Percentiles rank a stretch among this genome's conserved stretches.
Conservation (phyloP, 163 green algal genomes). For the Coccomyxa subellipsoidea region DNA sequence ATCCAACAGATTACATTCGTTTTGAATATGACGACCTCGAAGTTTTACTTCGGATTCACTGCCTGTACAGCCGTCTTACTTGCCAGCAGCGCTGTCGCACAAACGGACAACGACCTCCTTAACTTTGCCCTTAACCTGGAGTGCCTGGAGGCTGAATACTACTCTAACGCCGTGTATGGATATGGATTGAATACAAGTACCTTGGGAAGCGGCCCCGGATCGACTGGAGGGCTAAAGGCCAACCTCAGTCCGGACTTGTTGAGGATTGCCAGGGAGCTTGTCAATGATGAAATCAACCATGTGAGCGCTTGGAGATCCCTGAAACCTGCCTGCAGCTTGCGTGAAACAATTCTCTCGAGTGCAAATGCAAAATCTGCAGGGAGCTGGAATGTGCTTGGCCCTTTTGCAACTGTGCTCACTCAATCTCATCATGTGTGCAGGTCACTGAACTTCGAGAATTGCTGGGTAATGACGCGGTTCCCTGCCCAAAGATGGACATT, state of each 20-base stretch:
- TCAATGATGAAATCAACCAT: constrained; percentile 46
- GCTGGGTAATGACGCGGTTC: constrained; percentile 34
- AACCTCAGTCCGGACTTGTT: constrained; percentile 4
- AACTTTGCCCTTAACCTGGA: constrained; percentile 55
- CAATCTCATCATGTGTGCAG: too few relatives aligned
- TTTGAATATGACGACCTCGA: too few relatives aligned
- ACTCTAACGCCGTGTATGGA: neutral
- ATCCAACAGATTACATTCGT: too few relatives aligned
- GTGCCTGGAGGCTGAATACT: constrained; percentile 25
- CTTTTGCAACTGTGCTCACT: too few relatives aligned
- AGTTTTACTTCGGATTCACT: too few relatives aligned
- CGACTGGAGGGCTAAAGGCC: constrained; percentile 28
- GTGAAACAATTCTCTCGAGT: too few relatives aligned
- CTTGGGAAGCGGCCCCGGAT: neutral
- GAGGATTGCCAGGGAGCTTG: constrained; percentile 26
- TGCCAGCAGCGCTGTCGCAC: too few relatives aligned
- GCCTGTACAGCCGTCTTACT: too few relatives aligned
- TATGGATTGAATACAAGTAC: neutral
- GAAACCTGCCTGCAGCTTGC: too few relatives aligned
- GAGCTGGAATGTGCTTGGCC: too few relatives aligned
- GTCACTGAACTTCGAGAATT: constrained; percentile 42
- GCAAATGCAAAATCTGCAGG: too few relatives aligned
- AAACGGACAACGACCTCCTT: constrained; percentile 33
- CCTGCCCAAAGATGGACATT: constrained; percentile 47
- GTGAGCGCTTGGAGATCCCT: too few relatives aligned